Percentiles rank a stretch among this genome's conserved stretches.
Evolutionary conservation across 2,329 filamentous ascomycete genomes (phyloP).

Genomic region (Trichophyton schoenleinii): DNA sequence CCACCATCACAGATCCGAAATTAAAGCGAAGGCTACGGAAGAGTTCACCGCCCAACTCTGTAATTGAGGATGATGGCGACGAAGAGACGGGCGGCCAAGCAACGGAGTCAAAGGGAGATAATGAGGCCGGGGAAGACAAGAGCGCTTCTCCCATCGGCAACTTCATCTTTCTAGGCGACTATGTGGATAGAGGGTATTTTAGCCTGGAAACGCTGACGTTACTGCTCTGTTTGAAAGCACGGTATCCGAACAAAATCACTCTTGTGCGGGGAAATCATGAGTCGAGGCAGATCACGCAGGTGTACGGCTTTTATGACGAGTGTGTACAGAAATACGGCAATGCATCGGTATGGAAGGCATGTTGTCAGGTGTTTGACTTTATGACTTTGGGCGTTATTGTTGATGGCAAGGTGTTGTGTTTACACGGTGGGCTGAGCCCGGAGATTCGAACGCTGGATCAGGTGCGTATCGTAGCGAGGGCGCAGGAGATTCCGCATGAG

Average conservation of each 20-base stretch:
- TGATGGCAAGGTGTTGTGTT: slow-evolving; percentile 98
- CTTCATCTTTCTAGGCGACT: slow-evolving; percentile 57
- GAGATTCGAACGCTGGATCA: slow-evolving; percentile 93
- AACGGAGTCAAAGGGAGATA: not conserved
- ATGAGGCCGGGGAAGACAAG: no score
- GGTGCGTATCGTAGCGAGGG: slow-evolving; percentile 86
- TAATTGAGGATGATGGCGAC: not conserved
- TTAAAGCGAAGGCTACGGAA: slow-evolving; percentile 7
- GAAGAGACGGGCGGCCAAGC: not conserved
- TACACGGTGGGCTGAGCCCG: slow-evolving; percentile 93
- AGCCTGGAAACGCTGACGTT: slow-evolving; percentile 96
- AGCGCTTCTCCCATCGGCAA: slow-evolving; percentile 6
- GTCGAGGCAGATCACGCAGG: slow-evolving; percentile 95
- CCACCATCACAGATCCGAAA: slow-evolving; percentile 11
- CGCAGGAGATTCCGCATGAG: slow-evolving; percentile 96
- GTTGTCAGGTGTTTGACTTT: slow-evolving; percentile 97
- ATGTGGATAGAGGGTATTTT: slow-evolving; percentile 97
- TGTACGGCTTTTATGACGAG: slow-evolving; percentile 99
- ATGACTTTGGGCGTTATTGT: slow-evolving; percentile 93
- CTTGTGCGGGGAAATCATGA: slow-evolving; percentile 98
- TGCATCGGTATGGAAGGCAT: slow-evolving; percentile 98
- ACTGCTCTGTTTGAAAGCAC: slow-evolving; percentile 38
- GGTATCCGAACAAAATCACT: slow-evolving; percentile 98
- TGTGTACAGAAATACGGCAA: slow-evolving; percentile 98
- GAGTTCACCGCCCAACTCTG: not conserved